A percentile compares a stretch with the other conserved stretches of the same genome.
Conservation (phyloP, 257 asterid genomes). For the Sherardia arvensis region DNA sequence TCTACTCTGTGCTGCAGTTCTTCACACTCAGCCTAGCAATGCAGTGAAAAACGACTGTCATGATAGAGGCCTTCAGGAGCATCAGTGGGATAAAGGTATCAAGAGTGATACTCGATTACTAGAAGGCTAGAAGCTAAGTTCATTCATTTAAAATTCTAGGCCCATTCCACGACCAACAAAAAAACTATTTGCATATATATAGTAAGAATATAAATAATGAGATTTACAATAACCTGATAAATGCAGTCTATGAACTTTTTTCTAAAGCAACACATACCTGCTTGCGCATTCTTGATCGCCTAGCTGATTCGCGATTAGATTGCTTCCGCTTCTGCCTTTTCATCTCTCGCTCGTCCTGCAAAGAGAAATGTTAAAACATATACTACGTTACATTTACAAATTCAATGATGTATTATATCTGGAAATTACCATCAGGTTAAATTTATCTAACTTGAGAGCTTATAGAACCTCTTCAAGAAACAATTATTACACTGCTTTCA, state of each 20-base stretch:
- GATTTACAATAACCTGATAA: not conserved
- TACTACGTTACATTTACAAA: too few species aligned
- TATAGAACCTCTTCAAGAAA: not conserved
- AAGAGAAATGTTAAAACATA: slow-evolving; percentile 11
- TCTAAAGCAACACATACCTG: slow-evolving; percentile 42
- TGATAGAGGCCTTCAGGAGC: not conserved
- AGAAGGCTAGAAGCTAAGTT: not conserved
- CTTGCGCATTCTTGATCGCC: slow-evolving; percentile 92
- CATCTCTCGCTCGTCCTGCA: slow-evolving; percentile 86
- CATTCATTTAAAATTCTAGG: too few species aligned
- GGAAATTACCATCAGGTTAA: not conserved
- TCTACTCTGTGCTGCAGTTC: slow-evolving; percentile 74
- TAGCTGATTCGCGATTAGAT: slow-evolving; percentile 96
- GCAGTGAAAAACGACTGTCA: not conserved
- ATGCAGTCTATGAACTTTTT: not conserved
- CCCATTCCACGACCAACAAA: not conserved
- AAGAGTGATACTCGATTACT: not conserved
- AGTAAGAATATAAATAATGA: not conserved
- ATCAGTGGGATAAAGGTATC: not conserved
- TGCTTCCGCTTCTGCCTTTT: slow-evolving; percentile 94
- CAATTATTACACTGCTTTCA: not conserved
- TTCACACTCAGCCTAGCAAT: slow-evolving; percentile 73
- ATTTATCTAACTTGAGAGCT: not conserved
- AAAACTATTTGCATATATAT: not conserved
- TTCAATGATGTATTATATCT: not conserved